A percentile compares a stretch with the other conserved stretches of the same genome.
These are phyloP conservation scores for Monilinia laxa DNA, from an alignment of 2,329 filamentous ascomycete species.

Conservation along the genomic window DNA sequence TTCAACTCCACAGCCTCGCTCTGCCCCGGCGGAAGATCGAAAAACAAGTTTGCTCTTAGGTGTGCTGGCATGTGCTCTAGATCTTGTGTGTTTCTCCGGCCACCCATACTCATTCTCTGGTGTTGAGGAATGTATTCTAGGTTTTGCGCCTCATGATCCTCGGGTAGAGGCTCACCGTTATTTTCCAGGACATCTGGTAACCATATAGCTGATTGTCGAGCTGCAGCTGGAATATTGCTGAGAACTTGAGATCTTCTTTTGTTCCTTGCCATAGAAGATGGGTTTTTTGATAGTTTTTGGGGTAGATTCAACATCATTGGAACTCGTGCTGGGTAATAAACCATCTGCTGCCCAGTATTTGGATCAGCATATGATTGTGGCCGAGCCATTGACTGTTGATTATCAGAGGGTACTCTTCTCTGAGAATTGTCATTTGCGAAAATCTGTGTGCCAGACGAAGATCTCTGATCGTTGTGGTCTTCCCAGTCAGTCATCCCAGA, in stretches of 20 bases:
- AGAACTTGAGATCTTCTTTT: slow-evolving; percentile 73
- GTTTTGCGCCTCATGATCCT: slow-evolving; percentile 33
- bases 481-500: not conserved
- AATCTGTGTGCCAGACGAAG: slow-evolving; percentile 25
- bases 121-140: slow-evolving; percentile 41
- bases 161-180: slow-evolving; percentile 28
- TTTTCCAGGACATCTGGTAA: slow-evolving; percentile 39
- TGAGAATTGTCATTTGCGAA: slow-evolving; percentile 22
- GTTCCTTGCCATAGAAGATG: slow-evolving; percentile 62
- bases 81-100: slow-evolving; percentile 38
- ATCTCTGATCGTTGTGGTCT: slow-evolving; percentile 4
- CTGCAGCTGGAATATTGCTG: slow-evolving; percentile 56
- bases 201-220: slow-evolving; percentile 43
- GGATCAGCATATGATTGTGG: slow-evolving; percentile 62
- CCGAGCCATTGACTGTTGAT: slow-evolving; percentile 38
- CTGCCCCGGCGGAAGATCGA: slow-evolving; percentile 65
- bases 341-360: slow-evolving; percentile 73
- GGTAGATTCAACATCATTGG: slow-evolving; percentile 92
- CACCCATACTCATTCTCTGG: slow-evolving; percentile 39
- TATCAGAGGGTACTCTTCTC: slow-evolving; percentile 24
- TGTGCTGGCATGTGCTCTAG: slow-evolving; percentile 70
- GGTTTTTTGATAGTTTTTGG: slow-evolving; percentile 76
- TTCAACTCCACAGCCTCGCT: slow-evolving; percentile 56
- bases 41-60: slow-evolving; percentile 86
- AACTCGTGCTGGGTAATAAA: slow-evolving; percentile 93